A percentile compares a stretch with the other conserved stretches of the same genome.
phyloP scores from a whole-genome alignment of 345 rosid genomes.

The Populus tremula region DNA sequence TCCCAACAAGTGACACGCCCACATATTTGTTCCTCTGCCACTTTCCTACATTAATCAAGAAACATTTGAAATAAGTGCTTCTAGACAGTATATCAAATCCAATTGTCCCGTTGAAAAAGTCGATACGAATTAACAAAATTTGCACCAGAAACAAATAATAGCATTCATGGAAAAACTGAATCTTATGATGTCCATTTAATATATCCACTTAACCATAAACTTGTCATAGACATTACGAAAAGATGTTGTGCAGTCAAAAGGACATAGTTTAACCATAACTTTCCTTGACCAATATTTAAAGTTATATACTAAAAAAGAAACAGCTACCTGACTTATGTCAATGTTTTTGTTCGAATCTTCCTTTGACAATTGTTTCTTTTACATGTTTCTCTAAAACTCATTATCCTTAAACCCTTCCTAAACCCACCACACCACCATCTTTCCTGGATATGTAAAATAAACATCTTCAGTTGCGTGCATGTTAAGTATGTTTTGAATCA shows the following conservation, averaged over 20 bases:
- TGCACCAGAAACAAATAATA: not conserved
- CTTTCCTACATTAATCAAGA: slow-evolving; percentile 12
- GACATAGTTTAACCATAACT: not conserved
- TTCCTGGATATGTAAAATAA: not conserved
- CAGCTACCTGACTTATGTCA: not conserved
- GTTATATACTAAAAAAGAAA: not conserved
- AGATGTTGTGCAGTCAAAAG: not conserved
- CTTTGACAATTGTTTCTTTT: not conserved
- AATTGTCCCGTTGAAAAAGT: not conserved
- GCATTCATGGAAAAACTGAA: not conserved
- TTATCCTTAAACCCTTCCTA: not conserved
- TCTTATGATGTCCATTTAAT: not conserved
- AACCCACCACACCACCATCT: not conserved
- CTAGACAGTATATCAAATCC: not conserved
- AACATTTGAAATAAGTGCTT: not conserved
- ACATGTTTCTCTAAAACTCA: not conserved
- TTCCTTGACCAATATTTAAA: not conserved
- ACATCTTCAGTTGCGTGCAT: not conserved
- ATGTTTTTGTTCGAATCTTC: not conserved
- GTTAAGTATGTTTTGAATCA: not conserved
- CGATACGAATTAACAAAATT: not conserved
- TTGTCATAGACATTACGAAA: not conserved
- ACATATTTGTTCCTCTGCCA: slow-evolving; percentile 26
- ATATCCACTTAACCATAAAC: not conserved
- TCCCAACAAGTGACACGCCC: slow-evolving; percentile 29